Conservation (phyloP, 352 stramenopile species). For the Globisporangium iwayamae region DNA sequence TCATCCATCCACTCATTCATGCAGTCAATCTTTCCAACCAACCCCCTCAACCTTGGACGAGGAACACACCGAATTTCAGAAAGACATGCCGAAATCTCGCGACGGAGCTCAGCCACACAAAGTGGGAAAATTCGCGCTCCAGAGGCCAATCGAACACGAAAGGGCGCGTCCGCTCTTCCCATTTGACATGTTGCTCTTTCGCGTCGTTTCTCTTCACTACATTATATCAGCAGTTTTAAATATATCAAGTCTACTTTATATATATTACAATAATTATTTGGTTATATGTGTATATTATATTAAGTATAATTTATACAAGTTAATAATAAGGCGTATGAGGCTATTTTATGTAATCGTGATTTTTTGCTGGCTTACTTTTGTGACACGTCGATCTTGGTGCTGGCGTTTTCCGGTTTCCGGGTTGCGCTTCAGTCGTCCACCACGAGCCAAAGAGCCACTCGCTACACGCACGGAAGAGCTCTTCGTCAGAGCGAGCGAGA, state of each 20-base stretch:
- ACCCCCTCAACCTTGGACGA: not conserved
- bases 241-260: no score
- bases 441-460: not conserved
- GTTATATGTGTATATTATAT: not conserved
- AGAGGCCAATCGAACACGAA: not conserved
- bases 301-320: no score
- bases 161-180: not conserved
- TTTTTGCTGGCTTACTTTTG: not conserved
- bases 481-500: not conserved
- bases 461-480: not conserved
- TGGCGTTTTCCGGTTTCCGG: conserved; percentile 6
- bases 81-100: not conserved
- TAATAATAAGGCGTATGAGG: no score
- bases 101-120: not conserved
- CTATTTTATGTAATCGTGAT: not conserved
- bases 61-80: not conserved
- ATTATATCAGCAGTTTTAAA: no score
- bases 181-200: not conserved
- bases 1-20: not conserved
- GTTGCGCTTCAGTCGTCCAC: not conserved
- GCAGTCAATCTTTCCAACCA: not conserved
- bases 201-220: no score
- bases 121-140: not conserved
- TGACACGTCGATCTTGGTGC: conserved; percentile 1
- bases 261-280: not conserved